Conservation (phyloP, 805 yeast genomes). For the Kodamaea lidongshanica region DNA sequence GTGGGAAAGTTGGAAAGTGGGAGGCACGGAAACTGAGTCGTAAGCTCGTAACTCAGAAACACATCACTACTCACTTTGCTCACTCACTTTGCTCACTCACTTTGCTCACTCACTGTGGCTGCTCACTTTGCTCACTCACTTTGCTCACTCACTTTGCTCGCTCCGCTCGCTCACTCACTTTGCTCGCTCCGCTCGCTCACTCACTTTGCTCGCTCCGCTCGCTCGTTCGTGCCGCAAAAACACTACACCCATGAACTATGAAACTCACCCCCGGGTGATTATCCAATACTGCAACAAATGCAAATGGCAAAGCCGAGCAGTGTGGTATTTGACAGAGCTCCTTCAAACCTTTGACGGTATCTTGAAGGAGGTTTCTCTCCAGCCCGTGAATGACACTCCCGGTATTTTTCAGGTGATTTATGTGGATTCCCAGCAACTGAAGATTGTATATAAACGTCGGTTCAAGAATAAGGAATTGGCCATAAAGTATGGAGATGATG, state of each 20-base stretch:
- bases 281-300: conserved; percentile 78
- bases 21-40: no score
- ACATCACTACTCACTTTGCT: no score
- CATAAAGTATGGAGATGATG: conserved; percentile 14
- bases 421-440: conserved; percentile 6
- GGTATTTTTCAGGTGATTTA: conserved; percentile 15
- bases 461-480: conserved; percentile 33
- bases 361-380: conserved; percentile 24
- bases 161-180: no score
- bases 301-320: conserved; percentile 83
- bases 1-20: no score
- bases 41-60: no score
- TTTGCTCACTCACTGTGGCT: no score
- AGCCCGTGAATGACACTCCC: conserved; percentile 19
- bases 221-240: no score
- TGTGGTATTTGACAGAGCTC: conserved; percentile 83
- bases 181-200: no score
- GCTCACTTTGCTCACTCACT: no score
- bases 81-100: no score
- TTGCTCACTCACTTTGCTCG: no score
- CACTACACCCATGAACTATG: neutral
- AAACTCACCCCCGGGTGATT: conserved; percentile 50
- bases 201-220: no score
- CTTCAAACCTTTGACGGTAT: conserved; percentile 75
- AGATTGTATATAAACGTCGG: conserved; percentile 49